Base-by-base conservation (phyloP, 2,329 filamentous ascomycete genomes). In the Epichloe uncinata region DNA sequence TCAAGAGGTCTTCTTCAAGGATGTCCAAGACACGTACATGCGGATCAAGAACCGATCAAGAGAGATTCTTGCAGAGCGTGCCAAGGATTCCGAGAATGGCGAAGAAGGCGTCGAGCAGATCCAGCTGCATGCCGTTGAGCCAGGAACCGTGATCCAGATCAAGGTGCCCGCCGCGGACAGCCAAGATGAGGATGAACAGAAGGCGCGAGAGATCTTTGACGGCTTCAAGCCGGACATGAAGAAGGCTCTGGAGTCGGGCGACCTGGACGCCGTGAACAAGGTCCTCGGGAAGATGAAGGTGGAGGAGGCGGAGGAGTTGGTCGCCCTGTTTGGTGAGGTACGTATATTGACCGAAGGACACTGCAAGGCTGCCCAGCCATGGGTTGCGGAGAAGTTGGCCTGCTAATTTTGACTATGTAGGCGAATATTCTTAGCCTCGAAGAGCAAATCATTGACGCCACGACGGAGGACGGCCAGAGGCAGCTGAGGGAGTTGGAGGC, bases 111-210 rank as follows among this genome's bases (percentile, higher is more conserved):
- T 95, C 9, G 93, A 98, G 71, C 91, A 96, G 67, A 98, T 98
- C 58, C 93, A 98, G 68, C 77, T 98, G 44, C 93, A 98, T 64
- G 91, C 93, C 13, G 90, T 98, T 11, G 89, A 96, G 65, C 91
- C 91, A 0, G 85, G 85, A 45, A 96, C 91, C 3, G 84, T 86
- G 53, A 96, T 98, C 65, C 86, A 87, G 63, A 96, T 97, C 66
- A 79, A 71, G 49, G 84, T 95, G 38, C 91, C 93, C 12, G 73
- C 84, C 0, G 73, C 74, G 38, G 74, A 79, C 20, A 85, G 82
- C 58, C 74, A 81, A 22, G 81, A 90, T 48, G 76, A 79, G 1
- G 81, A 77, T 48, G 75, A 75, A 48, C 73, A 82, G 54, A 72
- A 75, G 53, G 81, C 81, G 0, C 76, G 91, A 42, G 72, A 80